Evolutionary conservation across 2,329 filamentous ascomycete genomes (phyloP), one percentile per base, ranked within the genome.

Genomic region (Sclerotinia borealis): DNA sequence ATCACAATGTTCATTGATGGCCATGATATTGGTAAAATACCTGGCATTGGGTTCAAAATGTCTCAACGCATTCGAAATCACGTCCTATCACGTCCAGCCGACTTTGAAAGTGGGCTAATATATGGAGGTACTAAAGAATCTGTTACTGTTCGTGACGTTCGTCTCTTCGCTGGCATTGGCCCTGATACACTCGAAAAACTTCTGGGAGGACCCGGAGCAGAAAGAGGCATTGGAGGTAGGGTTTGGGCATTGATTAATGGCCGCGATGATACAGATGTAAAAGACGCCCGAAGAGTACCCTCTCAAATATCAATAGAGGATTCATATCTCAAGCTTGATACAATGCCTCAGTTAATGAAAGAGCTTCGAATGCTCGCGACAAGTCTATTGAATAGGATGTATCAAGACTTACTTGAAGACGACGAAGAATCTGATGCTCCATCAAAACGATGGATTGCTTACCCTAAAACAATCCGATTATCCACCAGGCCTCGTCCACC

Each of bases 271-370:
- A 81, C 83, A 0, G 86, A 91, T 64, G 92, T 98, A 22, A 85
- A 86, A 56, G 81, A 86, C 66, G 89, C 86, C 2, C 85, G 84
- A 68, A 83, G 86, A 50, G 76, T 96, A 1, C 93, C 93, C 0
- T 86, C 85, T 1, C 93, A 97, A 75, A 96, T 98, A 73, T 95
- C 91, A 75, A 95, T 98, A 67, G 93, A 98, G 73, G 93, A 98
- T 76, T 95, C 92, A 19, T 98, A 96, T 74, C 82, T 85, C 29
- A 85, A 86, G 0, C 79, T 96, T 1, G 84, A 89, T 68, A 86
- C 81, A 0, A 73, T 88, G 59, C 75, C 84, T 1, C 82, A 87
- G 64, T 85, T 96, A 36, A 77, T 79, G 48, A 84, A 83, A 66
- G 88, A 96, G 75, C 79, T 97, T 47, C 76, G 79, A n/a, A 81